Evolutionary conservation across 2,329 filamentous ascomycete species (phyloP), one percentile per base, ranked within the genome.

Genomic region (Fusarium chuoi): DNA sequence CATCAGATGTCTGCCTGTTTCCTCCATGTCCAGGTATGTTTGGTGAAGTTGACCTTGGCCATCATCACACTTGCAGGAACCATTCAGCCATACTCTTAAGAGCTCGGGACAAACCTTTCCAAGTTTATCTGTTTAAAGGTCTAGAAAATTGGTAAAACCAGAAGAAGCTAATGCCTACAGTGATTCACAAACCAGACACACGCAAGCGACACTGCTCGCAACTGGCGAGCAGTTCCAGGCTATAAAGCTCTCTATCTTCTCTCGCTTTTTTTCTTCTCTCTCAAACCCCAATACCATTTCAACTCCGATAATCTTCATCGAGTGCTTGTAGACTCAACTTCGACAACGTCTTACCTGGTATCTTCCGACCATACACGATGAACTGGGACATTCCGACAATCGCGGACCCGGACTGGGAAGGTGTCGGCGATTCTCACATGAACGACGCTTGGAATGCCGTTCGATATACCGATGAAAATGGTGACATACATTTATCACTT

Each of bases 51-150:
- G 18, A 15, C 13, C 18, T 15, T 22, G 22, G 3, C 18, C 4
- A 46, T 46, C 6, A 28, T 46, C 1, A 46, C 18, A 28, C 8
- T 28, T 46, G 45, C 13, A 28, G 26, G 26, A 28, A 28, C 9
- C 45, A 28, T 28, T n/a, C 48, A 51, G 30, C 28, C 17, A 35
- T 51, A 24, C 6, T 5, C 44, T 15, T 5, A 20, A 24, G 13
- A 28, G 30, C 30, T 24, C 17, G 6, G 13, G 17, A 10, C 12
- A 15, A 14, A 0, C 2, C 11, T 35, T n/a, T 24, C 0, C 8
- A 11, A 7, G 22, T 24, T n/a, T 0, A 18, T 24, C 8, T 26
- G 4, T 51, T 30, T 30, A 0, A 10, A 6, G 17, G 14, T 51
- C 17, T 24, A 7, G n/a, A 6, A 11, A 20, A 51, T 20, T 0